Conservation (phyloP, 345 rosid species). For the Barbarea vulgaris region DNA sequence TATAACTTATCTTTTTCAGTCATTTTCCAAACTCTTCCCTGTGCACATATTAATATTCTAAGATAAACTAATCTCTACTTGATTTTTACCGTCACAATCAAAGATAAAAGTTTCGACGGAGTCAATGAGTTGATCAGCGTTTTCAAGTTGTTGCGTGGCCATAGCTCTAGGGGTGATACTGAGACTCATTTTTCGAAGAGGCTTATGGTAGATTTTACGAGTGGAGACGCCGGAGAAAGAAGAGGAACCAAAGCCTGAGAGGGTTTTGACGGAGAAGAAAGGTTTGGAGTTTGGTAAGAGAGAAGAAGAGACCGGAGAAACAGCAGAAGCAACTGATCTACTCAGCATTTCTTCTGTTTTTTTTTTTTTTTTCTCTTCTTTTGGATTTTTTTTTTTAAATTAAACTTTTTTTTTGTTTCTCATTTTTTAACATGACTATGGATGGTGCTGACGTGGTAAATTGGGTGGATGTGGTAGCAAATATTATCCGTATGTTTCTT, state of each 20-base stretch:
- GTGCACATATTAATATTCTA: neutral
- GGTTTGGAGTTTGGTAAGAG: constrained; percentile 31
- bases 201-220: constrained; percentile 23
- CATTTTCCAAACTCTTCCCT: neutral
- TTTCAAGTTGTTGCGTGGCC: constrained; percentile 67
- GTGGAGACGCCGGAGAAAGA: constrained; percentile 12
- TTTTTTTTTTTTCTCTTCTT: constrained; percentile 19
- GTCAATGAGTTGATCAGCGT: constrained; percentile 81
- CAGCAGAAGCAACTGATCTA: constrained; percentile 45
- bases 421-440: neutral
- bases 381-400: constrained; percentile 16
- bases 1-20: neutral
- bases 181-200: constrained; percentile 44
- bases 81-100: constrained; percentile 98
- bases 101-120: constrained; percentile 94
- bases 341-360: constrained; percentile 42
- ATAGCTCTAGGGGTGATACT: constrained; percentile 42
- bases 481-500: constrained; percentile 17
- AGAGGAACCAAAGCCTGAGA: constrained; percentile 14
- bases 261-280: constrained; percentile 5
- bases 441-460: constrained; percentile 32
- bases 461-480: constrained; percentile 26
- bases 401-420: neutral
- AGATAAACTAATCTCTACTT: no score
- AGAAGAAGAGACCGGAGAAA: constrained; percentile 34